phyloP scores from a whole-genome alignment of 1,284 basidiomycete species.

The Cutaneotrichosporon cavernicola region DNA sequence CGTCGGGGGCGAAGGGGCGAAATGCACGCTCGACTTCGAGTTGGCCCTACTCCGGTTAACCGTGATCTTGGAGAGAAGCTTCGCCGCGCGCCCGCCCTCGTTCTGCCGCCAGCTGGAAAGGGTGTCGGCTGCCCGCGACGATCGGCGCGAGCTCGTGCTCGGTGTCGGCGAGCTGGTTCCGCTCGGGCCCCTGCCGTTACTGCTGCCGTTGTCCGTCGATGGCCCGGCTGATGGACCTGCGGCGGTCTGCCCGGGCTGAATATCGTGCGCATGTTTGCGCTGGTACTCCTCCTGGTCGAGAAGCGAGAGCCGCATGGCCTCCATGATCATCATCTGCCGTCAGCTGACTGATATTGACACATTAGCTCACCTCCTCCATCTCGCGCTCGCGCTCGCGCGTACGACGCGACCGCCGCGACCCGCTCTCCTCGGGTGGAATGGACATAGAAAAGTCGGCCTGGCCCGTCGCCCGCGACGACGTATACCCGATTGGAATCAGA shows the following conservation, averaged over 20 bases:
- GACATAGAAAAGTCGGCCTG: slow-evolving; percentile 51
- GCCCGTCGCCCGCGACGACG: slow-evolving; percentile 55
- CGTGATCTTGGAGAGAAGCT: slow-evolving; percentile 41
- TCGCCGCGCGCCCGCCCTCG: slow-evolving; percentile 26
- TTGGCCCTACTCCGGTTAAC: slow-evolving; percentile 24
- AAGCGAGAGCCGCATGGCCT: slow-evolving; percentile 94
- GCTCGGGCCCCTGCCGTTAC: background rate
- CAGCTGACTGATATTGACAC: background rate
- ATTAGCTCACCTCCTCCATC: slow-evolving; percentile 73
- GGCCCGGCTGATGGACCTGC: background rate
- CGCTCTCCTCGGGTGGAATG: slow-evolving; percentile 22
- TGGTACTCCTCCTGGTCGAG: slow-evolving; percentile 72
- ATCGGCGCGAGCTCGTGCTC: slow-evolving; percentile 19
- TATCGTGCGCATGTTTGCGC: slow-evolving; percentile 35
- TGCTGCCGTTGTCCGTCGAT: background rate
- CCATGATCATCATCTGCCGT: slow-evolving; percentile 90
- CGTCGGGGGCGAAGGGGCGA: slow-evolving; percentile 24
- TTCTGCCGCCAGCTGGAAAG: slow-evolving; percentile 24
- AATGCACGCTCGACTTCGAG: slow-evolving; percentile 29
- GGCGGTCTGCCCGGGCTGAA: background rate
- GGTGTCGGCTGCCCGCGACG: slow-evolving; percentile 23
- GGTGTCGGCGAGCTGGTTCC: slow-evolving; percentile 15
- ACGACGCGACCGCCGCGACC: slow-evolving; percentile 19
- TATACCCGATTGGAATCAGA: slow-evolving; percentile 93
- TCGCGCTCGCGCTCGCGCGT: slow-evolving; percentile 62